Evolutionary conservation across 331 rosid genomes (phyloP), one percentile per base, ranked within the genome.

Genomic region (Stylosanthes scabra): DNA sequence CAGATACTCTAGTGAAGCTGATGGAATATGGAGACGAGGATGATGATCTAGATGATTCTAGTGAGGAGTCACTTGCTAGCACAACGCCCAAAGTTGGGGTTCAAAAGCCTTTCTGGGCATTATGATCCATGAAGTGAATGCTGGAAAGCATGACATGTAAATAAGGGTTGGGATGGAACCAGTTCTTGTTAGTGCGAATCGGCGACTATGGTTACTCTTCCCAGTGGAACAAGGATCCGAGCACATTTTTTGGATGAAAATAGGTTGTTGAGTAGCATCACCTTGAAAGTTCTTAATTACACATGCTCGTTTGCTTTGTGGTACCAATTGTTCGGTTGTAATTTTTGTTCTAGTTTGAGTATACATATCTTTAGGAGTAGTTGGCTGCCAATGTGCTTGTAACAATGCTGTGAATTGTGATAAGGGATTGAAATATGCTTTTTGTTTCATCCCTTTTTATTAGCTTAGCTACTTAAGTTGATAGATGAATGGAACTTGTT

Each of bases 21-120:
- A 88, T 95, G 97, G 99, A 95, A 77, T 95, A 95, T 71, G 97
- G 99, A 31, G 99, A 91, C 9, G 99, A 93, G 27, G 99, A 93
- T 28, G 98, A 93, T 5, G 96, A 91, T 78, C 45, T 60, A 2
- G 96, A 91, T 37, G 96, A 87, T 59, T 61, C 77, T 15, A 68
- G 68, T 7, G 87, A 76, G 66, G 88, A 92, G 51, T 71, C 86
- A 11, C 78, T 67, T 70, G 52, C 76, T 72, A 20, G 65, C 61
- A 58, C 63, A 42, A 57, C 74, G 66, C 74, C 37, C 77, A 29
- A 79, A 16, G 73, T 56, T 59, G 79, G 85, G 72, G 76, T 68
- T 76, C 87, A 60, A 72, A 95, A 91, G 82, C 99, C 97, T 42
- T 95, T 88, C 81, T 90, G 99, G 97, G 97, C 97, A 12, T 82